Evolutionary conservation across 768 basidiomycete species (phyloP), one percentile per base, ranked within the genome.

Genomic region (Phaeolepiota aurea): DNA sequence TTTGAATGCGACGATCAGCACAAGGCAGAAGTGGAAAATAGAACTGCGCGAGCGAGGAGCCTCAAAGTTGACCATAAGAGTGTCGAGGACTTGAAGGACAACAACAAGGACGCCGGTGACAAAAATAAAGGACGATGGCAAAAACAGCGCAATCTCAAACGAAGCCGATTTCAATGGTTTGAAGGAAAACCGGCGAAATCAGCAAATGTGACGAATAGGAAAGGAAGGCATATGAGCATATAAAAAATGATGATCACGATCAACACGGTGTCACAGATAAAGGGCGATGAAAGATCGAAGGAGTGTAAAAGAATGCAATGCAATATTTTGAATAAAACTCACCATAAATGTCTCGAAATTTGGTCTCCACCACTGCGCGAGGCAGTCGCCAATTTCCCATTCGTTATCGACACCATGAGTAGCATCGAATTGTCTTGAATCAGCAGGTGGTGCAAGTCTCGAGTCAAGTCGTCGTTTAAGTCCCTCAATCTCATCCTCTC

Each of bases 301-400:
- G 13, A n/a, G 19, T n/a, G 4, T 16, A 33, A 35, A 30, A 25
- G 40, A 43, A 39, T 0, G 9, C 16, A 16, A 18, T 35, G 34
- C 9, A 35, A 16, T n/a, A n/a, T n/a, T n/a, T n/a, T n/a, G n/a
- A n/a, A n/a, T 20, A 12, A 40, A 15, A 72, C 84, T 54, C 50
- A 94, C 93, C 86, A 96, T 93, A 64, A 98, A 98, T 0, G 91
- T 93, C 67, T 99, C 96, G 51, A 96, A 99, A 55, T 96, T 96
- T 0, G 94, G 94, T 37, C 96, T 66, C 87, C 88, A 99, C 93
- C 94, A 99, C 57, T 93, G 91, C 0, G 90, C 90, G n/a, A 98
- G 70, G 51, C 90, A 92, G 50, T 98, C 93, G 1, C 87, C 87
- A 28, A 97, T 90, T 60, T 93, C 87, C 96, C 96, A 99, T 32